Base-by-base conservation (phyloP, 768 basidiomycete genomes). In the Amanita pallidorosea region DNA sequence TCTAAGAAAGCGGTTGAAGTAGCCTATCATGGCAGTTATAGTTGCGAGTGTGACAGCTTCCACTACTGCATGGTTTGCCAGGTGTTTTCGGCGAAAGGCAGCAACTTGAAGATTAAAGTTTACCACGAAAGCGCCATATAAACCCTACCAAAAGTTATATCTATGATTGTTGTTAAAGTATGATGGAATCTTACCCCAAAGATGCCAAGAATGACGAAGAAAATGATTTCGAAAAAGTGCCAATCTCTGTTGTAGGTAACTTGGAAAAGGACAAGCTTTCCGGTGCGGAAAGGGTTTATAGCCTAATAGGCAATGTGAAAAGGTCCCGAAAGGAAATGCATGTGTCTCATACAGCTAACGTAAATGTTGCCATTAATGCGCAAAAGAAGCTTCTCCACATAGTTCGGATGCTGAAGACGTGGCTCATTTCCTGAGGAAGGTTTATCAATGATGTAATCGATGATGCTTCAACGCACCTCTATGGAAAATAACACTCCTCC, bases 351-450 rank as follows among this genome's bases (percentile, higher is more conserved):
- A 96, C 95, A 29, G 95, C 88, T 29, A 99, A 71, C 0, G 95
- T 95, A 58, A 98, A 88, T 0, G 95, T 97, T 12, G 96, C 96
- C 43, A 98, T 86, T 43, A 99, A 74, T 31, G 96, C 96, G 65
- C 96, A 98, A 62, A 98, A 85, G 66, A 98, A 96, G 61, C 90
- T 94, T 60, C 85, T 75, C 95, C 95, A 98, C 92, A 98, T 96
- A 4, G 95, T 98, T 66, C 91, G 86, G 67, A 94, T 94, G 52
- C 88, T 95, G 65, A 97, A 98, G 35, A 81, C 85, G 64, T 92
- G 88, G 65, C 90, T 95, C 96, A 99, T 99, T 80, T 99, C 96
- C 90, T 94, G 59, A 18, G 11, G 23, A 55, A 17, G 18, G 31
- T 31, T 31, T 27, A 33, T 38, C 15, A 42, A 33, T 20, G 22